A percentile compares a stretch with the other conserved stretches of the same genome.
phyloP scores from a whole-genome alignment of 208 protist species.

The Crithidia mellificae region DNA sequence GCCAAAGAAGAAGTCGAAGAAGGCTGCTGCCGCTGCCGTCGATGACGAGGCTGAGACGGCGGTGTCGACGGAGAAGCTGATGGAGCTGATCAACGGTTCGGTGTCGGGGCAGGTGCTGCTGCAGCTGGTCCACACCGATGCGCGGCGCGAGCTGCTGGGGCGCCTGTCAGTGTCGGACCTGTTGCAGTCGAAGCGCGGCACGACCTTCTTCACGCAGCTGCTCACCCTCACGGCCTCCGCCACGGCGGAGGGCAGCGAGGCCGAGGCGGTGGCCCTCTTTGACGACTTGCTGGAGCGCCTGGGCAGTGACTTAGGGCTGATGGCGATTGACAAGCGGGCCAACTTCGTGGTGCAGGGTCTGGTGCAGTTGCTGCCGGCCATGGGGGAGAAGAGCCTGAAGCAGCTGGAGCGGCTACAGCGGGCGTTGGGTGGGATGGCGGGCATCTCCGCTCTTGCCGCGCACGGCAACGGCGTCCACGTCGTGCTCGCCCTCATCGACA shows the following conservation, averaged over 20 bases:
- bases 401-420: constrained; percentile 46
- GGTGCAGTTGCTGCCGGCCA: constrained; percentile 50
- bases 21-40: constrained; percentile 3
- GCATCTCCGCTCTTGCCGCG: constrained; percentile 40
- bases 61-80: constrained; percentile 41
- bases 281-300: constrained; percentile 48
- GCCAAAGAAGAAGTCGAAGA: constrained; percentile 36
- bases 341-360: constrained; percentile 88
- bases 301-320: constrained; percentile 49
- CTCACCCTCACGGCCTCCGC: constrained; percentile 30
- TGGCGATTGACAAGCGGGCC: constrained; percentile 63
- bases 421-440: constrained; percentile 48
- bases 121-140: constrained; percentile 44
- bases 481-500: constrained; percentile 52
- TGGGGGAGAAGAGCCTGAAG: constrained; percentile 31
- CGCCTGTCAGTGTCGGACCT: constrained; percentile 48
- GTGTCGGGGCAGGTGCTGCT: constrained; percentile 74
- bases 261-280: constrained; percentile 41
- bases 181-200: constrained; percentile 72
- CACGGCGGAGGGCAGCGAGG: constrained; percentile 4
- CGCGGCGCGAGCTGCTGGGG: constrained; percentile 45
- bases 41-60: constrained; percentile 7
- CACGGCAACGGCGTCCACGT: constrained; percentile 81
- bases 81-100: constrained; percentile 67
- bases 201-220: constrained; percentile 62